Percentiles rank a stretch among this genome's conserved stretches.
Evolutionary conservation across 1,139 yeast species (phyloP).

Genomic region (Hyphopichia fennica): DNA sequence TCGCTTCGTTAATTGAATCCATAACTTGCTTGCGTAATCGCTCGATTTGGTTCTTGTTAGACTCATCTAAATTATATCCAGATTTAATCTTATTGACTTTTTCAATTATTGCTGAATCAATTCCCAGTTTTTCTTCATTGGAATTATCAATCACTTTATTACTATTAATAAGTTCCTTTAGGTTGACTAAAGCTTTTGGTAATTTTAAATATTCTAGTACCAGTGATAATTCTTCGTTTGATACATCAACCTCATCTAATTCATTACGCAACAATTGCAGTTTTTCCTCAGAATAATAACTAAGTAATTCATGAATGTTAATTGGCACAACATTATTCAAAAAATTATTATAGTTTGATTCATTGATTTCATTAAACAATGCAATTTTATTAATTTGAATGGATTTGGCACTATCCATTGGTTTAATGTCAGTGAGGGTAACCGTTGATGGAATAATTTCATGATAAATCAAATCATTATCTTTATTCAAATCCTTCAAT

Average conservation of each 20-base stretch:
- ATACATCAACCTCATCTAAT: slow-evolving; percentile 72
- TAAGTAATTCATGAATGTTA: slow-evolving; percentile 81
- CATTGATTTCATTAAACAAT: slow-evolving; percentile 43
- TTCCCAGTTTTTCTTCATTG: slow-evolving; percentile 5
- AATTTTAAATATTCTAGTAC: slow-evolving; percentile 77
- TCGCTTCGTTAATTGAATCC: slow-evolving; percentile 38
- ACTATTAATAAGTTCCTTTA: slow-evolving; percentile 41
- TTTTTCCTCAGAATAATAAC: slow-evolving; percentile 87
- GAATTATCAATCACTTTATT: slow-evolving; percentile 2
- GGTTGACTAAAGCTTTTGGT: slow-evolving; percentile 62
- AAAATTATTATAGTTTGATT: slow-evolving; percentile 56
- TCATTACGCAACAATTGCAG: slow-evolving; percentile 75
- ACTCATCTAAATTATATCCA: slow-evolving; percentile 19
- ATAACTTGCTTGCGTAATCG: slow-evolving; percentile 42
- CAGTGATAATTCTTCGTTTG: slow-evolving; percentile 76
- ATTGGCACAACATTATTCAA: slow-evolving; percentile 83
- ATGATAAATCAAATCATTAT: slow-evolving; percentile 88
- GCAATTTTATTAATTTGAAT: slow-evolving; percentile 47
- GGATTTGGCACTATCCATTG: slow-evolving; percentile 76
- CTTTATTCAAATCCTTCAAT: slow-evolving; percentile 59
- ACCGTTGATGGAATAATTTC: slow-evolving; percentile 65
- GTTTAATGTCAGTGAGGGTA: slow-evolving; percentile 59
- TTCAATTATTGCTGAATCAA: slow-evolving; percentile 16
- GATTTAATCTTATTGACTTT: slow-evolving; percentile 30
- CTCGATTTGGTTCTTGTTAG: slow-evolving; percentile 23